A percentile compares a stretch with the other conserved stretches of the same genome.
Evolutionary conservation across 2,329 filamentous ascomycete species (phyloP).

Genomic region (Zymoseptoria pseudotritici): DNA sequence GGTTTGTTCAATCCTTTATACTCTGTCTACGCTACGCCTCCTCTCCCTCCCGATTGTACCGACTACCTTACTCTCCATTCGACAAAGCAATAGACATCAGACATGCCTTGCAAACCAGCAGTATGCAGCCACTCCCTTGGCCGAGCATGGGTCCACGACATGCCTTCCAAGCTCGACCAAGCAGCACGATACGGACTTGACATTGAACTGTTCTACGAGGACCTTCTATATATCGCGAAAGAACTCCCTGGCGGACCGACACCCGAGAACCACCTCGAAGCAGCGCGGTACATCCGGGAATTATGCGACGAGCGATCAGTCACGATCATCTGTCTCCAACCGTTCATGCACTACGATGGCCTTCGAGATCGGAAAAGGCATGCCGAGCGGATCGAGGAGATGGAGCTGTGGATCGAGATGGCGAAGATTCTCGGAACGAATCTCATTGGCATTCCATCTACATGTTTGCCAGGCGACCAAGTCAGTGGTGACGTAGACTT

Average conservation of each 20-base stretch:
- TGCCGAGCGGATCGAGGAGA: constrained; percentile 50
- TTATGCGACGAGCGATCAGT: constrained; percentile 53
- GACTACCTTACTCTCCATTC: background rate
- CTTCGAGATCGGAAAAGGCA: constrained; percentile 56
- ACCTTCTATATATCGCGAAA: constrained; percentile 56
- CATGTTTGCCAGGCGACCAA: constrained; percentile 52
- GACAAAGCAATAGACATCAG: background rate
- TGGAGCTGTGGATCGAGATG: constrained; percentile 63
- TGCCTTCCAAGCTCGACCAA: constrained; percentile 61
- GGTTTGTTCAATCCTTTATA: background rate
- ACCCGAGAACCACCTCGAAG: constrained; percentile 45
- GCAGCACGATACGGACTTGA: constrained; percentile 61
- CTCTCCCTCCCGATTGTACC: background rate
- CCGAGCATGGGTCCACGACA: constrained; percentile 60
- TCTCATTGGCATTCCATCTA: constrained; percentile 67
- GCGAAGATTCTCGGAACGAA: constrained; percentile 59
- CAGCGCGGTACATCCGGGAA: constrained; percentile 49
- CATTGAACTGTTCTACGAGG: constrained; percentile 72
- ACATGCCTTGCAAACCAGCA: constrained; percentile 51
- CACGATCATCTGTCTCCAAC: constrained; percentile 61
- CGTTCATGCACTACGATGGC: constrained; percentile 73
- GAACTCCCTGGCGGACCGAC: constrained; percentile 38
- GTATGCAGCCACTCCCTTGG: constrained; percentile 75
- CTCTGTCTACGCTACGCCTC: background rate
- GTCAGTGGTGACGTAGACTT: constrained; percentile 47